Base-by-base conservation (phyloP, 1,139 yeast genomes). In the Hemisphaericaspora lyxosophila region DNA sequence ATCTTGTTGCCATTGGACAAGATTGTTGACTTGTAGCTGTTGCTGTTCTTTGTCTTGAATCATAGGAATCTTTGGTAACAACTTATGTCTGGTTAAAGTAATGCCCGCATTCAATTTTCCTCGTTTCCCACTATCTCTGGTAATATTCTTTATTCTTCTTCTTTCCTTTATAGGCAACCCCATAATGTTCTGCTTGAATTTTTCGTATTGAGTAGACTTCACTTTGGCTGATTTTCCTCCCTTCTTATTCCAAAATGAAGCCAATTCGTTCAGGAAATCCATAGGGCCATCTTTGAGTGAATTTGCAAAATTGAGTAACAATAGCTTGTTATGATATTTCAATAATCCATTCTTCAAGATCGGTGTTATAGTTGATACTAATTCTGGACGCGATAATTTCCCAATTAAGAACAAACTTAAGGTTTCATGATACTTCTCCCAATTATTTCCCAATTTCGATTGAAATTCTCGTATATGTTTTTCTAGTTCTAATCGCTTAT, bases 1-100 rank as follows among this genome's bases (percentile, higher is more conserved):
- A 57, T 94, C 98, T 59, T 89, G 96, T 20, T 94, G 89, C 95
- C 96, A 89, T 50, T 84, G 84, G 39, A 80, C 75, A 49, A 89
- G 67, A 60, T 80, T 75, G 53, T 81, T 70, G 26, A 72, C 74
- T 43, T 67, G 75, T 41, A 69, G 55, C 46, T 67, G 76, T 48
- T 70, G 78, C 48, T 70, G 73, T 42, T 60, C 79, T 43, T 75
- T 71, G 46, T 78, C 82, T 45, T 79, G 77, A 26, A 84, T 79
- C 58, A 85, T 81, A 4, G 99, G 98, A 14, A 92, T 82, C 51
- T 85, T 86, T 0, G 98, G 97, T 39, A 90, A 73, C 55, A 85
- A 70, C 3, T 92, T 78, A 53, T 88, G 92, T 51, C 97, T 75
- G 3, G 96, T 86, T 46, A 88, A 76, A 0, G 92, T 78, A 38